Conservation (phyloP, 176 grass and related monocot genomes). For the Typha latifolia region DNA sequence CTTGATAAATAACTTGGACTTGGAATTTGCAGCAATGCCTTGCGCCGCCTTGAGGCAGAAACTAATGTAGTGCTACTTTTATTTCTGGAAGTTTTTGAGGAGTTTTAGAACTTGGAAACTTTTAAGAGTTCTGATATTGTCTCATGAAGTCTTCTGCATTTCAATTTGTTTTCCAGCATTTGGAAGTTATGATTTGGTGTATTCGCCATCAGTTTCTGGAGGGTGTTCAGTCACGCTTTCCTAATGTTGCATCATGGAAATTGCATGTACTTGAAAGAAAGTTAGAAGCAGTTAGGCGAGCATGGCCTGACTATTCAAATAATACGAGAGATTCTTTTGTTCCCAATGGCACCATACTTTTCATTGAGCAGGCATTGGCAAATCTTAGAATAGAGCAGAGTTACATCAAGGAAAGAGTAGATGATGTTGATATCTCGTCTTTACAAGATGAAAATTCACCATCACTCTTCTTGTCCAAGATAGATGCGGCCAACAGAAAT, state of each 20-base stretch:
- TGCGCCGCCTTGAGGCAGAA: too few species aligned
- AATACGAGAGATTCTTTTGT: slow-evolving; percentile 21
- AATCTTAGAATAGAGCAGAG: slow-evolving; percentile 63
- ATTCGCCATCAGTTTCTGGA: slow-evolving; percentile 62
- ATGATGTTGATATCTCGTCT: slow-evolving; percentile 48
- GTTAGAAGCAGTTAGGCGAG: slow-evolving; percentile 28
- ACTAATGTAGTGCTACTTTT: too few species aligned
- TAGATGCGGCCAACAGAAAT: slow-evolving; percentile 38
- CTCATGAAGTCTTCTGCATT: not conserved
- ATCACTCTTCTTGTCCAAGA: slow-evolving; percentile 39
- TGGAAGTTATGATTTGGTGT: slow-evolving; percentile 93
- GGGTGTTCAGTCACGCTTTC: slow-evolving; percentile 36
- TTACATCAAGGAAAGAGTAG: slow-evolving; percentile 12
- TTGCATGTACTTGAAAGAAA: slow-evolving; percentile 62
- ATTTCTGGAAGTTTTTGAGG: too few species aligned
- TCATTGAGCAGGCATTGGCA: slow-evolving; percentile 84
- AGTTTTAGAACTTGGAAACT: too few species aligned
- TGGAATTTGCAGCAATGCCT: too few species aligned
- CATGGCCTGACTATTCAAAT: slow-evolving; percentile 58
- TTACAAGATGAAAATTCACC: slow-evolving; percentile 56
- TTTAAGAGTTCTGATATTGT: not conserved
- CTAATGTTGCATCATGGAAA: slow-evolving; percentile 46
- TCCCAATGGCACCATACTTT: slow-evolving; percentile 37
- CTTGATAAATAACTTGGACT: too few species aligned
- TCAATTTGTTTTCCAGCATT: slow-evolving; percentile 54